Conservation (phyloP, 179 eudicot species). For the Heliamphora pulchella region DNA sequence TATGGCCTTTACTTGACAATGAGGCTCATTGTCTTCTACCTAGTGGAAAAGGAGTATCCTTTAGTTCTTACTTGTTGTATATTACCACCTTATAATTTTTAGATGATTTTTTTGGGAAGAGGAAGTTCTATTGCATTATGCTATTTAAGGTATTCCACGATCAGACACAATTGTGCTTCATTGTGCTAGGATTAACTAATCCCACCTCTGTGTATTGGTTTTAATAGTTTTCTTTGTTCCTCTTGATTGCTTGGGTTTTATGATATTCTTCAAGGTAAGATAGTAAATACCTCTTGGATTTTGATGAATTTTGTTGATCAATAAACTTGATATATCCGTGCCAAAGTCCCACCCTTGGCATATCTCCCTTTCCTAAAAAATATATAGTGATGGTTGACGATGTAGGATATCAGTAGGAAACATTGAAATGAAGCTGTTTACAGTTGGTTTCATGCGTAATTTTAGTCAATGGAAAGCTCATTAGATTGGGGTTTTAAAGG, state of each 20-base stretch:
- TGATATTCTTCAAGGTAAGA: neutral
- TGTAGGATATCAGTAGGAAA: neutral
- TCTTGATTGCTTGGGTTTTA: neutral
- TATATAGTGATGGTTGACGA: neutral
- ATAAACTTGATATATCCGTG: neutral
- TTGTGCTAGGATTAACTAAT: neutral
- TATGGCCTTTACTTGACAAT: neutral
- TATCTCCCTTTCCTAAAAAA: no score
- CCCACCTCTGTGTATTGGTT: neutral
- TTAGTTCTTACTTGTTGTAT: neutral
- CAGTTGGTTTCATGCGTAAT: neutral
- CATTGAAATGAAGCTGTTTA: neutral
- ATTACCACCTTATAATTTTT: neutral
- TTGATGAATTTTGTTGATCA: no score
- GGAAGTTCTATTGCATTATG: neutral
- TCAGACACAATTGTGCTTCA: neutral
- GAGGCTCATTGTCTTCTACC: neutral
- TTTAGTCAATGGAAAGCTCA: neutral
- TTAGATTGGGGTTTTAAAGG: neutral
- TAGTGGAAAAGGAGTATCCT: neutral
- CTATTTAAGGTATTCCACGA: neutral
- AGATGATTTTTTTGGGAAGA: neutral
- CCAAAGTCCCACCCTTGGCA: neutral
- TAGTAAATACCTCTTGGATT: neutral
- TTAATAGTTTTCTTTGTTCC: neutral